Conservation (phyloP, 2,329 filamentous ascomycete species). For the Diaporthe vexans region DNA sequence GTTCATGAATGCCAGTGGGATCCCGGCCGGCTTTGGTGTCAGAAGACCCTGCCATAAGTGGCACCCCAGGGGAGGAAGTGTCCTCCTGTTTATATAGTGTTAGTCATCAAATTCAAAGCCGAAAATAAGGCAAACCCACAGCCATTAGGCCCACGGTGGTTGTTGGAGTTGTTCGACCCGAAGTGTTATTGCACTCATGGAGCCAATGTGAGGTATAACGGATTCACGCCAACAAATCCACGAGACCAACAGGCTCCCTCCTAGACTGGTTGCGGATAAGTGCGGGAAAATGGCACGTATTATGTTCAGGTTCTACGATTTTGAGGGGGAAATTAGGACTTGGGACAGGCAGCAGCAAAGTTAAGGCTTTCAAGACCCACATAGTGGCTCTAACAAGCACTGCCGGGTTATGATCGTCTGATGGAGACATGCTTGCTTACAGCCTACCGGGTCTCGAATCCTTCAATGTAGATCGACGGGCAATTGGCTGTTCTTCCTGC, state of each 20-base stretch:
- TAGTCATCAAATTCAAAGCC: neutral
- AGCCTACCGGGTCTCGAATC: slow-evolving; percentile 1
- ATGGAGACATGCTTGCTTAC: slow-evolving; percentile 4
- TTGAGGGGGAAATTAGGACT: neutral
- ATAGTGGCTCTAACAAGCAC: neutral
- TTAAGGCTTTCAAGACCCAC: neutral
- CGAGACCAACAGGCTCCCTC: neutral
- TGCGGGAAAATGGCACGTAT: no score
- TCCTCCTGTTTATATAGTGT: neutral
- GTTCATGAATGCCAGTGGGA: neutral
- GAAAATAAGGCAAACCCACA: neutral
- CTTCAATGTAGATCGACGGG: neutral
- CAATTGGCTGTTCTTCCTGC: neutral
- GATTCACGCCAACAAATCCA: no score
- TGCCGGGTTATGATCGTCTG: neutral
- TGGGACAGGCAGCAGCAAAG: neutral
- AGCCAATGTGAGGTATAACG: neutral
- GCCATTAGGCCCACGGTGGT: neutral
- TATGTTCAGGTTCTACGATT: neutral
- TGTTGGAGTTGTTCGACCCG: no score
- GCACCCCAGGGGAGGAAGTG: neutral
- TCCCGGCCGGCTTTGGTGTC: neutral
- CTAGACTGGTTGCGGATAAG: neutral
- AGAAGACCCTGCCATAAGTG: neutral
- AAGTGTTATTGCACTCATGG: neutral